phyloP scores from a whole-genome alignment of 83 land plant species.

The Larix sibirica region DNA sequence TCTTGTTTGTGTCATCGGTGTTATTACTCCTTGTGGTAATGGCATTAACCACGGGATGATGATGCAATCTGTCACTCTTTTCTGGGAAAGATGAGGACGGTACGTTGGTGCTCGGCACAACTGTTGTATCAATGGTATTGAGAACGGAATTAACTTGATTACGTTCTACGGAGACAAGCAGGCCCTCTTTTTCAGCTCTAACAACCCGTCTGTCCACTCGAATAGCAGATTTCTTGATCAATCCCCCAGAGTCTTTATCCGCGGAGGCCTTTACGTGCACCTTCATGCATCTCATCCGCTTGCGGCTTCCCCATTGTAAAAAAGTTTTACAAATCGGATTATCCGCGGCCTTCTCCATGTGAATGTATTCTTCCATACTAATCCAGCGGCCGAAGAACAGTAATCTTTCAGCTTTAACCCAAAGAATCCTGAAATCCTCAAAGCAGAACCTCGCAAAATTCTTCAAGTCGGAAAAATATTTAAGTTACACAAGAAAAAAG shows the following conservation, averaged over 20 bases:
- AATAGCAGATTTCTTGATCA: slow-evolving; percentile 17
- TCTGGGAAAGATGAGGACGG: neutral
- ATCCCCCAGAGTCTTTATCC: neutral
- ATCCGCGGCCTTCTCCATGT: slow-evolving; percentile 7
- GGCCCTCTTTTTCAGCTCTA: slow-evolving; percentile 23
- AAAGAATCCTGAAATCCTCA: too few relatives aligned
- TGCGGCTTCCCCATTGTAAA: slow-evolving; percentile 76
- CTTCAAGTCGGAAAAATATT: too few relatives aligned
- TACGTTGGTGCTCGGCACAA: neutral
- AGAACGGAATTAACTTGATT: neutral
- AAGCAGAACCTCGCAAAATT: too few relatives aligned
- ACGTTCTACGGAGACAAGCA: neutral
- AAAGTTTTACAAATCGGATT: neutral
- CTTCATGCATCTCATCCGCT: slow-evolving; percentile 56
- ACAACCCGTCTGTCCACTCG: slow-evolving; percentile 45
- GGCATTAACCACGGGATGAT: neutral
- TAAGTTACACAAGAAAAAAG: too few relatives aligned
- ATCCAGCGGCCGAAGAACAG: too few relatives aligned
- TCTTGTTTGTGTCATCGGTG: neutral
- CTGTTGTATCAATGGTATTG: neutral
- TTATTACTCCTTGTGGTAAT: slow-evolving; percentile 9
- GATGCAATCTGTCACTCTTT: slow-evolving; percentile 1
- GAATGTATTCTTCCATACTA: too few relatives aligned
- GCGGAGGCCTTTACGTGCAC: slow-evolving; percentile 30
- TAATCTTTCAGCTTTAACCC: too few relatives aligned